Evolutionary conservation across 2,329 filamentous ascomycete genomes (phyloP).

Genomic region (Xylariaceae sp.): DNA sequence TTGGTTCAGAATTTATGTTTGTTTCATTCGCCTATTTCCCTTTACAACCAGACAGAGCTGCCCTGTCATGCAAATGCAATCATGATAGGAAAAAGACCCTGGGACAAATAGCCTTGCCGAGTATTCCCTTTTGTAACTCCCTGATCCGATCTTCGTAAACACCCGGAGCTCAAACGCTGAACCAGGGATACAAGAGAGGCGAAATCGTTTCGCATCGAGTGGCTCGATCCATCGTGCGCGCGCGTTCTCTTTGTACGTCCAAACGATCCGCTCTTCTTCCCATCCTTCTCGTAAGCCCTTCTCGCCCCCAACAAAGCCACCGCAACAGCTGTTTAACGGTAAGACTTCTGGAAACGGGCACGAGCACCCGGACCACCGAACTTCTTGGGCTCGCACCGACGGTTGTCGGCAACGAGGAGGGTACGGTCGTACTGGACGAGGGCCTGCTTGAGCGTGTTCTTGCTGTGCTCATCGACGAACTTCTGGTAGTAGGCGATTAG

Average conservation of each 20-base stretch:
- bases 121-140: constrained; percentile 34
- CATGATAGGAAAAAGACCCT: constrained; percentile 38
- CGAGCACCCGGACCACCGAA: constrained; percentile 90
- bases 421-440: constrained; percentile 95
- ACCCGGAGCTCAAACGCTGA: constrained; percentile 24
- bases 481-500: constrained; percentile 99
- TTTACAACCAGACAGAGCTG: constrained; percentile 45
- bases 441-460: constrained; percentile 98
- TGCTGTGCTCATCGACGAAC: constrained; percentile 99
- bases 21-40: constrained; percentile 51
- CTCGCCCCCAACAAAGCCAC: constrained; percentile 16
- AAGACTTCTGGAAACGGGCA: constrained; percentile 97
- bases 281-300: constrained; percentile 4
- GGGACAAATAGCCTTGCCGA: constrained; percentile 27
- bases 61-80: constrained; percentile 48
- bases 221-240: constrained; percentile 16
- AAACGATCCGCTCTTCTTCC: constrained; percentile 28
- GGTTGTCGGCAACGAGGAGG: constrained; percentile 98
- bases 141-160: constrained; percentile 28
- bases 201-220: constrained; percentile 18
- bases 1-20: constrained; percentile 35
- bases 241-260: constrained; percentile 27
- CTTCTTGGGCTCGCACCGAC: constrained; percentile 99
- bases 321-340: constrained; percentile 67
- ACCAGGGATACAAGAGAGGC: constrained; percentile 17